Evolutionary conservation across 768 basidiomycete genomes (phyloP).

Genomic region (Tylopilus cervinicoccineus): DNA sequence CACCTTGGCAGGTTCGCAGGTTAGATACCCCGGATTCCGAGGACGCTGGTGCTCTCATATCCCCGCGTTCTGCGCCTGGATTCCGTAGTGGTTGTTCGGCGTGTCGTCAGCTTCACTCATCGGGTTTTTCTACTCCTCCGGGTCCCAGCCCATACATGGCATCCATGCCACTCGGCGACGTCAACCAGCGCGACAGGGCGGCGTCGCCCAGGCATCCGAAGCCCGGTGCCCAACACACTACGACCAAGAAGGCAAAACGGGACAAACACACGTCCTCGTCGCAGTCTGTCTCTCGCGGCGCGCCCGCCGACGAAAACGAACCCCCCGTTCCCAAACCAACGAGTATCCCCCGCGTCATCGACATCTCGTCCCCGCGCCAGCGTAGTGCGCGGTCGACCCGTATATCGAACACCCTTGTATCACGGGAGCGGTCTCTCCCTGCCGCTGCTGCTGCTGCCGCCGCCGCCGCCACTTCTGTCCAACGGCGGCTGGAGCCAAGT

Average conservation of each 20-base stretch:
- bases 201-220: background rate
- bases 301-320: conserved; percentile 19
- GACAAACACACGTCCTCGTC: background rate
- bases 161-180: background rate
- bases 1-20: background rate
- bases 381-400: conserved; percentile 6
- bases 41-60: conserved; percentile 2
- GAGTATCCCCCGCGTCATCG: background rate
- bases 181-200: background rate
- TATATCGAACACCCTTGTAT: conserved; percentile 7
- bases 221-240: background rate
- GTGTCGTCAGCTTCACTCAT: conserved; percentile 22
- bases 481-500: conserved; percentile 4
- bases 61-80: conserved; percentile 9
- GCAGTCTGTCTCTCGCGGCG: background rate
- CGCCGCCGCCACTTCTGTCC: conserved; percentile 4
- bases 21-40: conserved; percentile 14
- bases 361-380: conserved; percentile 15
- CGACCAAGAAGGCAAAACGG: conserved; percentile 7
- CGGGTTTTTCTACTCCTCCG: conserved; percentile 7
- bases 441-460: conserved; percentile 4
- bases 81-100: conserved; percentile 30
- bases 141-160: conserved; percentile 7
- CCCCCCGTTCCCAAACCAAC: conserved; percentile 3
- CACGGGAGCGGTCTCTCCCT: conserved; percentile 3